phyloP scores from a whole-genome alignment of 192 early-diverging fungal species.

The Physocladia obscura region DNA sequence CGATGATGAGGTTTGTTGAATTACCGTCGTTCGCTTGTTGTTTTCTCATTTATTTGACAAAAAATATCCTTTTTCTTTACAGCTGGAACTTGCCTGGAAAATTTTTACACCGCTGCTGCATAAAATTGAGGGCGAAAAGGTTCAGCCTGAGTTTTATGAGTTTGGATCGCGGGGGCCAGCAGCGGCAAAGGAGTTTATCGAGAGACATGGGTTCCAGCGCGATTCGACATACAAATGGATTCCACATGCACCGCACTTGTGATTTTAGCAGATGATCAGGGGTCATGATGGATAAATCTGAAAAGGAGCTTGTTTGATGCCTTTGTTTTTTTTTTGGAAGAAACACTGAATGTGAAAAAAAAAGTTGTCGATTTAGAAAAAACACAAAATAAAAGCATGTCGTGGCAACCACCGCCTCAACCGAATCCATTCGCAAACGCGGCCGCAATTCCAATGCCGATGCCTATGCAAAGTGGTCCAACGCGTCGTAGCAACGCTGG shows the following conservation, averaged over 20 bases:
- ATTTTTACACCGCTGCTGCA: conserved; percentile 96
- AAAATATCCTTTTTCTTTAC: too few relatives aligned
- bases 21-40: background rate
- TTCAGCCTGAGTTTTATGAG: conserved; percentile 71
- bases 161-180: conserved; percentile 84
- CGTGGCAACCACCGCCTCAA: background rate
- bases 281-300: too few relatives aligned
- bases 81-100: conserved; percentile 92
- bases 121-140: conserved; percentile 69
- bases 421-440: background rate
- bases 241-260: conserved; percentile 13
- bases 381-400: background rate
- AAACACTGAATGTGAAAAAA: too few relatives aligned
- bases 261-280: too few relatives aligned
- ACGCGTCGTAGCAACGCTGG: conserved; percentile 5
- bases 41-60: background rate
- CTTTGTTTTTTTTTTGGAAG: too few relatives aligned
- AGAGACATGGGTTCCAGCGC: conserved; percentile 52
- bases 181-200: conserved; percentile 66
- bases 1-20: conserved; percentile 46
- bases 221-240: conserved; percentile 43
- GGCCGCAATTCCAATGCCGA: background rate
- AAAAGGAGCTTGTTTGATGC: too few relatives aligned
- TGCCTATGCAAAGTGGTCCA: background rate
- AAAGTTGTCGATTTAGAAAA: too few relatives aligned